Percentiles rank a stretch among this genome's conserved stretches.
phyloP scores from a whole-genome alignment of 2,329 filamentous ascomycete genomes.

The Botryotinia globosa region DNA sequence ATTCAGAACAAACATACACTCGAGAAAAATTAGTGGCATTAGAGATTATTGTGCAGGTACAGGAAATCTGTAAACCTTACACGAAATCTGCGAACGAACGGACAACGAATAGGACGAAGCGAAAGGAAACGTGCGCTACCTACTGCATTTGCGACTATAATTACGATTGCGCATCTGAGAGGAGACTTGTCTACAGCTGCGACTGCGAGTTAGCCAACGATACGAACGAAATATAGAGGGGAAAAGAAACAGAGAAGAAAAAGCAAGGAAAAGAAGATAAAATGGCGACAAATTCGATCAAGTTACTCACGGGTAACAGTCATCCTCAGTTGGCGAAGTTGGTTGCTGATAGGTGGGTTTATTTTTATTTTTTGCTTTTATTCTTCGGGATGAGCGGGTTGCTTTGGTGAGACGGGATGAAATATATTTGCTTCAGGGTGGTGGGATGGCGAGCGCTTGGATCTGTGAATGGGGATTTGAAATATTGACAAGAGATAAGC shows the following conservation, averaged over 20 bases:
- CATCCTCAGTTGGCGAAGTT: constrained; percentile 69
- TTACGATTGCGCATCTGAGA: not conserved
- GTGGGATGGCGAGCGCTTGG: not conserved
- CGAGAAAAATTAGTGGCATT: not conserved
- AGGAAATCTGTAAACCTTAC: not conserved
- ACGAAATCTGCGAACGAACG: not conserved
- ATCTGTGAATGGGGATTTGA: not conserved
- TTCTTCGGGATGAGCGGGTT: not conserved
- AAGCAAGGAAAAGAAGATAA: not conserved
- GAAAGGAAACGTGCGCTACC: constrained; percentile 2
- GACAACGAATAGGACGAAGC: not conserved
- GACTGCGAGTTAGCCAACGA: not conserved
- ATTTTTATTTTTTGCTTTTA: not conserved
- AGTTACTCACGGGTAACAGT: constrained; percentile 72
- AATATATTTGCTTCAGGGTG: too few species aligned
- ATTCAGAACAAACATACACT: not conserved
- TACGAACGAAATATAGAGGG: not conserved
- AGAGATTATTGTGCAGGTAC: not conserved
- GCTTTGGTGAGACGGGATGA: not conserved
- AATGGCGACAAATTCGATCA: constrained; percentile 73
- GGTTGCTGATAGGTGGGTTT: constrained; percentile 43
- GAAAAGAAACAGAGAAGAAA: not conserved
- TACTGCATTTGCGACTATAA: not conserved
- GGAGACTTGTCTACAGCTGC: not conserved
- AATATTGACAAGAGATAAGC: not conserved